These are phyloP conservation scores for Pistacia atlantica DNA, from an alignment of 345 rosid species.

Conservation along the genomic window DNA sequence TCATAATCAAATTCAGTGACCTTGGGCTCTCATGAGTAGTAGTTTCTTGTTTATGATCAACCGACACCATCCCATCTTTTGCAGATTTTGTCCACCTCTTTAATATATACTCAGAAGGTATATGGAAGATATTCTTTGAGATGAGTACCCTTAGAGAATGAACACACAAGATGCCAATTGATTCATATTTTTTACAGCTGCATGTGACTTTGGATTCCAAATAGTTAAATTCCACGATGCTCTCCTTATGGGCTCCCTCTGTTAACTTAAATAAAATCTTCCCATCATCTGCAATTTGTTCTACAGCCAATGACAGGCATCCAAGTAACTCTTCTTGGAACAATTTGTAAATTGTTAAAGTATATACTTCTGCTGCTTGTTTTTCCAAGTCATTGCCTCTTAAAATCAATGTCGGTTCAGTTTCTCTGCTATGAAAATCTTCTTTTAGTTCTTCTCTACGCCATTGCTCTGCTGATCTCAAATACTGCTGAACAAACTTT, in stretches of 20 bases:
- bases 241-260: neutral
- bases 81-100: slow-evolving; percentile 12
- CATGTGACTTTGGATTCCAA: neutral
- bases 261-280: neutral
- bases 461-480: neutral
- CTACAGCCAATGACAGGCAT: neutral
- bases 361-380: slow-evolving; percentile 5
- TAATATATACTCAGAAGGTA: neutral
- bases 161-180: slow-evolving; percentile 7
- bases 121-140: neutral
- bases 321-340: slow-evolving; percentile 10
- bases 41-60: neutral
- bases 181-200: slow-evolving; percentile 12
- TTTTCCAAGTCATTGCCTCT: neutral
- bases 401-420: neutral
- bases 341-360: neutral
- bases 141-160: slow-evolving; percentile 12
- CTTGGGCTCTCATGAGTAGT: neutral
- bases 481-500: neutral
- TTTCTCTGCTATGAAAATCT: neutral
- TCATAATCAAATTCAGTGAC: neutral
- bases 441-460: neutral
- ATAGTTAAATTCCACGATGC: neutral
- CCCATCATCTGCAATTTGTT: neutral
- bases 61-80: neutral